Conservation (phyloP, 2,329 filamentous ascomycete genomes). For the Aspergillus sp. region DNA sequence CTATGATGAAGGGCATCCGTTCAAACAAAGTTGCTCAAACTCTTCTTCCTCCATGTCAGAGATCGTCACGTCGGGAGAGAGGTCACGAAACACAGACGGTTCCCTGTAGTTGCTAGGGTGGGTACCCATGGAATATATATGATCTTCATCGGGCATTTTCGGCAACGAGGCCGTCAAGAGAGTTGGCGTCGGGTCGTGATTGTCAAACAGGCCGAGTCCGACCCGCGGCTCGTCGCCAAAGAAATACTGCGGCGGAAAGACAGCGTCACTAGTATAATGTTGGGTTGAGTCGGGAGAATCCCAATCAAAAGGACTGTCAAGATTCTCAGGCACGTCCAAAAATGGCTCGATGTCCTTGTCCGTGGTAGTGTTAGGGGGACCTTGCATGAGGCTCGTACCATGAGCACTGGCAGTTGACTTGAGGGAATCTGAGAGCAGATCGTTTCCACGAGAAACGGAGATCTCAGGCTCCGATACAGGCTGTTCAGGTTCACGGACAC, state of each 20-base stretch:
- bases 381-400: conserved; percentile 6
- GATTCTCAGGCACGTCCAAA: conserved; percentile 17
- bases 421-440: conserved; percentile 4
- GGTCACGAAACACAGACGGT: conserved; percentile 11
- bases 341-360: conserved; percentile 36
- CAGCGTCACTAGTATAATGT: conserved; percentile 10
- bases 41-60: conserved; percentile 29
- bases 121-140: conserved; percentile 12
- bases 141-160: conserved; percentile 16
- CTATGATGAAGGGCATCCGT: conserved; percentile 17
- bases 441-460: conserved; percentile 12
- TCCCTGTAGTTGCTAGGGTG: conserved; percentile 7
- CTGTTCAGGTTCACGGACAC: conserved; percentile 6
- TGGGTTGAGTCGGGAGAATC: conserved; percentile 18
- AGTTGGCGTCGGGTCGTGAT: conserved; percentile 25
- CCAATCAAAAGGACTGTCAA: conserved; percentile 20
- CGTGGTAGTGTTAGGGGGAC: conserved; percentile 5
- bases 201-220: conserved; percentile 19
- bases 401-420: conserved; percentile 11
- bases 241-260: conserved; percentile 20
- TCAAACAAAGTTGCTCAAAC: conserved; percentile 27
- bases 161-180: conserved; percentile 25
- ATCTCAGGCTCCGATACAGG: conserved; percentile 1
- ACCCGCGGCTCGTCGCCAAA: conserved; percentile 16
- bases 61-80: conserved; percentile 29